Evolutionary conservation across 768 basidiomycete species (phyloP).

Genomic region (Lactarius deliciosus): DNA sequence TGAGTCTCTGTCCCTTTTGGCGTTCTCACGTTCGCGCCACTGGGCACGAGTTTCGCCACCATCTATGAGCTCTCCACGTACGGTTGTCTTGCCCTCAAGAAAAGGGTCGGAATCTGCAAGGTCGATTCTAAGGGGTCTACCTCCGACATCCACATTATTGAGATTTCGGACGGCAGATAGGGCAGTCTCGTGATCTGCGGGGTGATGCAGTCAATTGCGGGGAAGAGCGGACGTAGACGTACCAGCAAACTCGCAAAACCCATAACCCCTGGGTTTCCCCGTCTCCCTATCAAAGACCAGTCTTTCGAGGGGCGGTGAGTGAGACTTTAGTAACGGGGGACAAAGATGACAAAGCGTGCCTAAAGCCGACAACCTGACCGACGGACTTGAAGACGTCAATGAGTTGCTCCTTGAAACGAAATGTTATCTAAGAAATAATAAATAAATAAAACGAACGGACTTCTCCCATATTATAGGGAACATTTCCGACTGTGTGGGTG

Average conservation of each 20-base stretch:
- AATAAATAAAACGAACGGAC: constrained; percentile 35
- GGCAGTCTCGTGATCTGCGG: constrained; percentile 91
- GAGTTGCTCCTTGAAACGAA: constrained; percentile 59
- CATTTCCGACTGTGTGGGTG: constrained; percentile 67
- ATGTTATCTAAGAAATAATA: neutral
- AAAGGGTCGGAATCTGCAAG: constrained; percentile 92
- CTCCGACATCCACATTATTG: constrained; percentile 89
- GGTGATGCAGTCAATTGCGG: neutral
- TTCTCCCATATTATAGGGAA: constrained; percentile 88
- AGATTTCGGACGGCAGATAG: constrained; percentile 93
- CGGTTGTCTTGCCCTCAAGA: constrained; percentile 86
- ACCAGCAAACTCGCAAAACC: constrained; percentile 93
- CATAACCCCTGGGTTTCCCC: constrained; percentile 93
- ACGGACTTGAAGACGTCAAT: constrained; percentile 88
- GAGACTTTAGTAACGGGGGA: neutral
- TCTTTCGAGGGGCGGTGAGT: constrained; percentile 40
- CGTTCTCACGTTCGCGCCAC: constrained; percentile 50
- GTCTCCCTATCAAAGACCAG: constrained; percentile 89
- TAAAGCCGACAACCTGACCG: constrained; percentile 85
- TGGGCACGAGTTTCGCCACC: constrained; percentile 58
- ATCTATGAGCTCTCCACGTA: constrained; percentile 78
- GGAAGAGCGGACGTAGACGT: constrained; percentile 29
- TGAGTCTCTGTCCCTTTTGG: constrained; percentile 13
- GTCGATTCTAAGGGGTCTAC: constrained; percentile 90
- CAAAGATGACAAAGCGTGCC: constrained; percentile 43